A percentile compares a stretch with the other conserved stretches of the same genome.
phyloP scores from a whole-genome alignment of 805 yeast genomes.

The Spathaspora sp. region DNA sequence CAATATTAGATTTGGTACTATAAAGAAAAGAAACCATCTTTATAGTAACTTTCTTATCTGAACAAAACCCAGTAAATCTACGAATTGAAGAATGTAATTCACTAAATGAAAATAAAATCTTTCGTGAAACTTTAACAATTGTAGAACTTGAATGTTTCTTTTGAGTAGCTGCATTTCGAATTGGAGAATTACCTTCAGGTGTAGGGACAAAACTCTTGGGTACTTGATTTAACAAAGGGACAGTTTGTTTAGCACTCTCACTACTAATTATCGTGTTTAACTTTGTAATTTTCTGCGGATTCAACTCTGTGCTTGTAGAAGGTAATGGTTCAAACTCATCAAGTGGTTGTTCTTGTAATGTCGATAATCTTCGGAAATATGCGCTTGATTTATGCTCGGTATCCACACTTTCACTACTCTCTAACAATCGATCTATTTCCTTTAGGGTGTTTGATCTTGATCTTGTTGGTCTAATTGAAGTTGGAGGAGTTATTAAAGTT shows the following conservation, averaged over 20 bases:
- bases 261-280: not conserved
- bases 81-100: constrained; percentile 61
- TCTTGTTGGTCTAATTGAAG: constrained; percentile 17
- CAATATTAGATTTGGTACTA: constrained; percentile 52
- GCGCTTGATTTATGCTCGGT: constrained; percentile 55
- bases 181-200: not conserved
- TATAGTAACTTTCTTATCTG: constrained; percentile 50
- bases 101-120: constrained; percentile 57
- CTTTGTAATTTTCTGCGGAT: not conserved
- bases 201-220: not conserved
- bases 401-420: constrained; percentile 34
- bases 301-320: constrained; percentile 1
- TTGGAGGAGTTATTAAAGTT: constrained; percentile 2
- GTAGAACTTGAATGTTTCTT: constrained; percentile 13
- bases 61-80: constrained; percentile 54
- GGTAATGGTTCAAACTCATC: constrained; percentile 18
- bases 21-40: constrained; percentile 51
- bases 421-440: constrained; percentile 33
- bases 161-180: not conserved
- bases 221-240: not conserved
- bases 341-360: constrained; percentile 50
- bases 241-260: not conserved
- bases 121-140: constrained; percentile 50
- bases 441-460: constrained; percentile 33
- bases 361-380: constrained; percentile 61